Conservation (phyloP, 2,329 filamentous ascomycete species). For the Lecanosticta acicola region DNA sequence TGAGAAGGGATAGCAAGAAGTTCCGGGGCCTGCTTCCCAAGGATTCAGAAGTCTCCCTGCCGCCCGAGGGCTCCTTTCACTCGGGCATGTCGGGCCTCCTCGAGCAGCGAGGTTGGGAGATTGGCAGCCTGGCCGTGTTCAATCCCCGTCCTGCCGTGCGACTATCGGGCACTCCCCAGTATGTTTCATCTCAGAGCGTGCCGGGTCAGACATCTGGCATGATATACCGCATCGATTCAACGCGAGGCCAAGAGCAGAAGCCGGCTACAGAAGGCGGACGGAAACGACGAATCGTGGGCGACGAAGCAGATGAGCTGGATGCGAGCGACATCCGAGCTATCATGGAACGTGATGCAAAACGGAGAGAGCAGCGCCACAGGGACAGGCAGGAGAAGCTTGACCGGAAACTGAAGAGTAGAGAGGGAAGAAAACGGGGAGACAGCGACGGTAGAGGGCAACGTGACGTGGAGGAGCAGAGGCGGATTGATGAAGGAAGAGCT, state of each 20-base stretch:
- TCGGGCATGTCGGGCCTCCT: constrained; percentile 71
- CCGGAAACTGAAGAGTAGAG: constrained; percentile 58
- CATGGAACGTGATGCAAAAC: constrained; percentile 80
- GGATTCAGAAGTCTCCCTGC: constrained; percentile 67
- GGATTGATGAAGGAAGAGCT: constrained; percentile 15
- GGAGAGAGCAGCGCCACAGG: constrained; percentile 67
- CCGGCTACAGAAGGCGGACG: constrained; percentile 20
- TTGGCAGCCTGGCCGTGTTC: constrained; percentile 70
- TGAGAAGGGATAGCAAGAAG: constrained; percentile 62
- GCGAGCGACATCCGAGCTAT: constrained; percentile 78
- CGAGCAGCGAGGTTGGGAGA: constrained; percentile 70
- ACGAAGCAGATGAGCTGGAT: constrained; percentile 77
- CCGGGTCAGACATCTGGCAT: constrained; percentile 17
- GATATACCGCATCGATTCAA: constrained; percentile 20
- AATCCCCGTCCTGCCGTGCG: constrained; percentile 79
- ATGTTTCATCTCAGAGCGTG: constrained; percentile 39
- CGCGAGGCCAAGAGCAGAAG: constrained; percentile 20
- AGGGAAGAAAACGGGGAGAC: constrained; percentile 52
- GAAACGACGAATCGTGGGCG: constrained; percentile 58
- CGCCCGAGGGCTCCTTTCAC: constrained; percentile 65
- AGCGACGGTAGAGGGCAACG: constrained; percentile 31
- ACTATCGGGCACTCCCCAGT: constrained; percentile 61
- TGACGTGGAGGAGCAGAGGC: constrained; percentile 52
- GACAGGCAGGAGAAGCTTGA: constrained; percentile 63
- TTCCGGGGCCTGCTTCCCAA: constrained; percentile 51